Evolutionary conservation across 257 asterid genomes (phyloP), one percentile per base, ranked within the genome.

Genomic region (Oldenlandia corymbosa): DNA sequence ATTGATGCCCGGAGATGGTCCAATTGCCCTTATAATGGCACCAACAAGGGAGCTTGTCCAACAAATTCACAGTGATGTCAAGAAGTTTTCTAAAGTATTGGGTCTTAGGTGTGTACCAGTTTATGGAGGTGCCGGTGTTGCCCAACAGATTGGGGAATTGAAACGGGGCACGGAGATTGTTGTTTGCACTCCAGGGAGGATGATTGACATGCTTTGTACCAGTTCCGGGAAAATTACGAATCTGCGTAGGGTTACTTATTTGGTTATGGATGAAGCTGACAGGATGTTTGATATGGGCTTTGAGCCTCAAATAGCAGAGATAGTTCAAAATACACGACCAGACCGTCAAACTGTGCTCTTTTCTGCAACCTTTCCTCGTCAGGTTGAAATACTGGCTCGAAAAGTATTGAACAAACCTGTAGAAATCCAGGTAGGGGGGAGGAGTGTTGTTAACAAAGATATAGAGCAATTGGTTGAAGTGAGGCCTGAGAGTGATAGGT

Each of bases 231-330:
- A 87, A 79, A 90, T 90, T 46, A 90, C 95, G 50, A 90, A 90
- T 76, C 79, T 90, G 60, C 92, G 97, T 1, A 91, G 95, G 71
- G 94, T 87, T 68, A 87, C 97, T 21, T 90, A 87, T 75, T 79
- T 90, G 81, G 95, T 90, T 78, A 81, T 90, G 94, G 97, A 90
- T 54, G 97, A 90, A 81, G 97, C 97, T 49, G 97, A 90, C 67
- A 82, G 95, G 23, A 90, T 90, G 97, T 90, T 90, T 79, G 97
- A 90, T 69, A 85, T 90, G 95, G 97, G 97, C 67, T 90, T 90
- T 68, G 97, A 90, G 77, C 97, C 97, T 57, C 95, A 90, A 71
- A 90, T 90, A 52, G 85, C 97, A 1, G 83, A 94, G 64, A 90
- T 90, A 28, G 90, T 90, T 65, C 97, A 90, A 61, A 90, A 90